A percentile compares a stretch with the other conserved stretches of the same genome.
Evolutionary conservation across 2,329 filamentous ascomycete genomes (phyloP).

Genomic region (Aureobasidium sp.): DNA sequence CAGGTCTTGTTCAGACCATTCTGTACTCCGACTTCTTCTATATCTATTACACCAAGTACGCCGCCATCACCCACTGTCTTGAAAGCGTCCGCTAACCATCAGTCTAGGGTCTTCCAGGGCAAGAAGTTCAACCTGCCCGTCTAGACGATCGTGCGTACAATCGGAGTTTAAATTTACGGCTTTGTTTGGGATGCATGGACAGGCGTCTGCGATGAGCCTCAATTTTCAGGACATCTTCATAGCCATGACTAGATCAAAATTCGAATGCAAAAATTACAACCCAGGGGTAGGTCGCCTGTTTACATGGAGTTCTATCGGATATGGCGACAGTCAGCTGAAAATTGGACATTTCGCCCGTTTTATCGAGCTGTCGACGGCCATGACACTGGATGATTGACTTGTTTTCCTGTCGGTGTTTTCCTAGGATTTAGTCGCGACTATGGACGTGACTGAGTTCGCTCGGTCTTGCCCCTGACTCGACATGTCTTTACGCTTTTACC

Average conservation of each 20-base stretch:
- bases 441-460: no score
- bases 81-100: not conserved
- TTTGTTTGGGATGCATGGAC: not conserved
- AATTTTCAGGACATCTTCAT: not conserved
- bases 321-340: no score
- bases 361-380: no score
- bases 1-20: conserved; percentile 86
- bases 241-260: not conserved
- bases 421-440: no score
- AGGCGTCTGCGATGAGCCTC: not conserved
- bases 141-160: conserved; percentile 24
- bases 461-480: no score
- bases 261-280: not conserved
- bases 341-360: no score
- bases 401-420: no score
- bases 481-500: not conserved
- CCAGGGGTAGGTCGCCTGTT: not conserved
- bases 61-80: conserved; percentile 21
- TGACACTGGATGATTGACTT: no score
- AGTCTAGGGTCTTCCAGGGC: conserved; percentile 43
- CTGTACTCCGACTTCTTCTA: conserved; percentile 99
- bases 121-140: conserved; percentile 50
- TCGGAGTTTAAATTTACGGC: not conserved
- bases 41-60: conserved; percentile 94
- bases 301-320: not conserved